Percentiles rank a stretch among this genome's conserved stretches.
Evolutionary conservation across 345 rosid genomes (phyloP).

Genomic region (Rhizophora mangle): DNA sequence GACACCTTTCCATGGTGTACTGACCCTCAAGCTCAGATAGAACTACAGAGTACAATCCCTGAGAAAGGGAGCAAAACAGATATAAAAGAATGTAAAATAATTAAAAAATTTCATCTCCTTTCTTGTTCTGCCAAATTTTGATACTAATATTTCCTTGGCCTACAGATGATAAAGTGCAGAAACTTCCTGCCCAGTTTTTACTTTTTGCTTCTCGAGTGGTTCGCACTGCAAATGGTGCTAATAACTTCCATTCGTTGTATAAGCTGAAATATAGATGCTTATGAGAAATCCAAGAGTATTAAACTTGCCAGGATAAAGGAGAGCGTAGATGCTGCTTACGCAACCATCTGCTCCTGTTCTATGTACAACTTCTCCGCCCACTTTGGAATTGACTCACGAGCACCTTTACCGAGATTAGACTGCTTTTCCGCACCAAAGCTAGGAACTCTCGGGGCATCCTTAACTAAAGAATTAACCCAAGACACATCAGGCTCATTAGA

Average conservation of each 20-base stretch:
- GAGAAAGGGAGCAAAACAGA: background rate
- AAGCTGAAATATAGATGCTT: slow-evolving; percentile 15
- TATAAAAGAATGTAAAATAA: slow-evolving; percentile 25
- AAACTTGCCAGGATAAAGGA: slow-evolving; percentile 22
- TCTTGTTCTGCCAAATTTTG: slow-evolving; percentile 4
- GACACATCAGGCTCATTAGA: slow-evolving; percentile 80
- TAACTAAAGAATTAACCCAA: slow-evolving; percentile 84
- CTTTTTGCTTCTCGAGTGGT: background rate
- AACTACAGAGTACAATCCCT: background rate
- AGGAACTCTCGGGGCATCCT: slow-evolving; percentile 55
- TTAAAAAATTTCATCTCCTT: slow-evolving; percentile 14
- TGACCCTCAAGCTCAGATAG: background rate
- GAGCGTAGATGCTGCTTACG: slow-evolving; percentile 35
- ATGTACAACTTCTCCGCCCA: slow-evolving; percentile 91
- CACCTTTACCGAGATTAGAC: slow-evolving; percentile 35
- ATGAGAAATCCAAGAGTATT: slow-evolving; percentile 23
- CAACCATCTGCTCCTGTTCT: slow-evolving; percentile 93
- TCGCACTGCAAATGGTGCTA: background rate
- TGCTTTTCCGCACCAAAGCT: slow-evolving; percentile 35
- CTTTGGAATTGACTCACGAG: slow-evolving; percentile 42
- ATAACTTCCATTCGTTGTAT: background rate
- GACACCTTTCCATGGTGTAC: background rate
- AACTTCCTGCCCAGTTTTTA: slow-evolving; percentile 5
- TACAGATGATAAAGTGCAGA: slow-evolving; percentile 16
- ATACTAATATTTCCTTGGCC: background rate